Evolutionary conservation across 78 protist species (phyloP).

Genomic region (Dictyostelium intermedium): DNA sequence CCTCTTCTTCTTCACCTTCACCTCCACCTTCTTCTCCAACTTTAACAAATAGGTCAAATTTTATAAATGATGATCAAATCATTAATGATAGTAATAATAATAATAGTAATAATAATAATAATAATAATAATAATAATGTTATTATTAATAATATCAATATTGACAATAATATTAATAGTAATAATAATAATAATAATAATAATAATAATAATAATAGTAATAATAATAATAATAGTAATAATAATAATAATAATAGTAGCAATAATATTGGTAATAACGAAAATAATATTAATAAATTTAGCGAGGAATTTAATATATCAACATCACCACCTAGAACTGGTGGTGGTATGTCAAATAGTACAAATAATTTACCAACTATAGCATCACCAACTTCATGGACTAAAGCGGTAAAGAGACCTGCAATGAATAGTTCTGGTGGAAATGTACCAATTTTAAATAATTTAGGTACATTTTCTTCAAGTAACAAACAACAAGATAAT

Average conservation of each 20-base stretch:
- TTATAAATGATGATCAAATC: not conserved
- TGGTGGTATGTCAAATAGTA: not conserved
- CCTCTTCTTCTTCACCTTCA: not conserved
- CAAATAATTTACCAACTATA: not conserved
- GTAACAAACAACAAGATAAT: not conserved
- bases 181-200: not conserved
- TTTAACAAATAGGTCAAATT: not conserved
- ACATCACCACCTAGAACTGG: not conserved
- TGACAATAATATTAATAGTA: too few species aligned
- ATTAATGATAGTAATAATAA: not conserved
- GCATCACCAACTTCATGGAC: slow-evolving; percentile 28
- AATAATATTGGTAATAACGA: too few species aligned
- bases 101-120: not conserved
- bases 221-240: not conserved
- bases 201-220: slow-evolving; percentile 1
- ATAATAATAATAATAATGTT: not conserved
- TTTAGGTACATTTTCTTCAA: not conserved
- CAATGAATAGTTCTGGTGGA: not conserved
- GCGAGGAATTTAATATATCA: not conserved
- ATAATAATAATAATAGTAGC: not conserved
- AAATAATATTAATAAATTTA: too few species aligned
- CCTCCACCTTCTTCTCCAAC: slow-evolving; percentile 2
- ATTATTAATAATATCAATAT: too few species aligned
- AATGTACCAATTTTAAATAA: not conserved
- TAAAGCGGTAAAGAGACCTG: slow-evolving; percentile 4